Conservation (phyloP, 1,284 basidiomycete genomes). For the Mycosarcoma maydis region DNA sequence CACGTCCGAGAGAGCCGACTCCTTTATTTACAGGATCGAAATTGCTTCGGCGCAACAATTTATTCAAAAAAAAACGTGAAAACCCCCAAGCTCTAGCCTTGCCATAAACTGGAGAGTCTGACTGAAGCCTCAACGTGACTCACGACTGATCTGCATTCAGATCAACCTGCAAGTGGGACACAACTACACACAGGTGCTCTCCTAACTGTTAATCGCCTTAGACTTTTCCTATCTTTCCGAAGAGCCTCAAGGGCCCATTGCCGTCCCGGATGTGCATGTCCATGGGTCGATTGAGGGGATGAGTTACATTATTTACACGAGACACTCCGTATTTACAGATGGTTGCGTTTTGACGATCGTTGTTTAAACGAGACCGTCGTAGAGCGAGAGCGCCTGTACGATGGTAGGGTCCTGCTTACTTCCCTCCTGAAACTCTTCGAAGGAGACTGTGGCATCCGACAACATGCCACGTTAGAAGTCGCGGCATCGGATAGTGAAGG, state of each 20-base stretch:
- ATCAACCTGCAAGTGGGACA: too few species aligned
- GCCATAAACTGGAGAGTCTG: too few species aligned
- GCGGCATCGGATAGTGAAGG: neutral
- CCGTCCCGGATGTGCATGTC: neutral
- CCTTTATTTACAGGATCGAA: too few species aligned
- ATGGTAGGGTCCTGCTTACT: conserved; percentile 66
- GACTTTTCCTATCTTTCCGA: neutral
- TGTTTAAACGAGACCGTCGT: conserved; percentile 54
- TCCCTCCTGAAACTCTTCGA: conserved; percentile 66
- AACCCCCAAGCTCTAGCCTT: too few species aligned
- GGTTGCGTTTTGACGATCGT: neutral
- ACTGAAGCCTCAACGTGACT: too few species aligned
- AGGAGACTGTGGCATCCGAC: conserved; percentile 48
- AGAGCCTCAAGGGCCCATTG: neutral
- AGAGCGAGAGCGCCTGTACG: conserved; percentile 63
- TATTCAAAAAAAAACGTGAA: too few species aligned
- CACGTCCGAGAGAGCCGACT: conserved; percentile 37
- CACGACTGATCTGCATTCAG: too few species aligned
- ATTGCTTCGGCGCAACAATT: too few species aligned
- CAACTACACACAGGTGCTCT: too few species aligned
- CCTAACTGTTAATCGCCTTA: neutral
- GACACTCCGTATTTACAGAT: conserved; percentile 1
- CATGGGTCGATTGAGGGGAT: conserved; percentile 5
- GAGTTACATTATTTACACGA: conserved; percentile 14
- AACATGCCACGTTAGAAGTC: too few species aligned